phyloP scores from a whole-genome alignment of 768 basidiomycete species.

The Agaricus blazei region DNA sequence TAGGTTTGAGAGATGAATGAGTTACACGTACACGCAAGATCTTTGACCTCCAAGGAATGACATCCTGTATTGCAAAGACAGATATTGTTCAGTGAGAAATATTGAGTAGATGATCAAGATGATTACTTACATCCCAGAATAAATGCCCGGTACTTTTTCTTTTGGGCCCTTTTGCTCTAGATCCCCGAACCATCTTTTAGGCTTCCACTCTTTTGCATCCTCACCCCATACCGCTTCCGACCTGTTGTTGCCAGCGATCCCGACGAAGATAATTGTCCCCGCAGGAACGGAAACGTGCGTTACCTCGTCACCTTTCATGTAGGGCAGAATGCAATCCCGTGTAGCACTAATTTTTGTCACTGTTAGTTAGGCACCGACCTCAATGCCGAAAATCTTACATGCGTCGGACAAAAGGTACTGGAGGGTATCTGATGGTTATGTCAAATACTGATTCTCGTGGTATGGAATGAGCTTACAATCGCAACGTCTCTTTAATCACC shows the following conservation, averaged over 20 bases:
- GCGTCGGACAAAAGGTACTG: conserved; percentile 41
- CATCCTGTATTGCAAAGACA: conserved; percentile 30
- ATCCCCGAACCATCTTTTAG: conserved; percentile 42
- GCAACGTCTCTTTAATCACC: conserved; percentile 41
- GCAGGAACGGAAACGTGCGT: conserved; percentile 35
- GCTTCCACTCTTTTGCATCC: conserved; percentile 45
- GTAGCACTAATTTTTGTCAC: conserved; percentile 25
- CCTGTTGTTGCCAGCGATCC: conserved; percentile 43
- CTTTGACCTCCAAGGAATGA: conserved; percentile 51
- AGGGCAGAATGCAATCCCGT: conserved; percentile 39
- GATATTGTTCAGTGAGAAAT: not conserved
- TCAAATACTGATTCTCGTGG: not conserved
- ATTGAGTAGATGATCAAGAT: not conserved
- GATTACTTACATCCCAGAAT: conserved; percentile 40
- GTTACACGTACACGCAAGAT: conserved; percentile 44
- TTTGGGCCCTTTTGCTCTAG: conserved; percentile 9
- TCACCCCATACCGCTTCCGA: conserved; percentile 47
- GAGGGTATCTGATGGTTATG: conserved; percentile 30
- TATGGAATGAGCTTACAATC: conserved; percentile 28
- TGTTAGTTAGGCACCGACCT: not conserved
- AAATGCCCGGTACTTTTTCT: conserved; percentile 39
- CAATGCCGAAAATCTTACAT: conserved; percentile 25
- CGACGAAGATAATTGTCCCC: conserved; percentile 44
- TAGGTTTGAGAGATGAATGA: not conserved
- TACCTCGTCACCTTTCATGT: conserved; percentile 27